These are phyloP conservation scores for Pistacia atlantica DNA, from an alignment of 345 rosid genomes.

Conservation along the genomic window DNA sequence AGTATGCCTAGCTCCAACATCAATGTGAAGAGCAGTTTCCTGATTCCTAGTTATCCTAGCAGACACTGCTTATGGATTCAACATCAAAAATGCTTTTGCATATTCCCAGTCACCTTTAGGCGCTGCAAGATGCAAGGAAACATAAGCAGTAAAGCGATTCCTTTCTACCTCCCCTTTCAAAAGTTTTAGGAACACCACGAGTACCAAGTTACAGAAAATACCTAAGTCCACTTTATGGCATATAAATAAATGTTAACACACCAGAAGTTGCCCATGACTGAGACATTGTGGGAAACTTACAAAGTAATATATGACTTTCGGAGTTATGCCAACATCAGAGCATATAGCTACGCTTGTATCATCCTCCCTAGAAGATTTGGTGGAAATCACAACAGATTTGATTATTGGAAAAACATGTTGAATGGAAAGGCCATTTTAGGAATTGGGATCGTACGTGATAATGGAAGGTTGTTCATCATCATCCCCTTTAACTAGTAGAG, in stretches of 20 bases:
- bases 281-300: neutral
- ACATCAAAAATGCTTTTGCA: slow-evolving; percentile 32
- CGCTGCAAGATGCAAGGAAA: slow-evolving; percentile 41
- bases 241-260: neutral
- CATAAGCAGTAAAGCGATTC: slow-evolving; percentile 14
- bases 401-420: slow-evolving; percentile 21
- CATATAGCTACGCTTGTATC: neutral
- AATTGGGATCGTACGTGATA: neutral
- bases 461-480: neutral
- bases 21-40: slow-evolving; percentile 51
- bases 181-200: neutral
- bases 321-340: slow-evolving; percentile 14
- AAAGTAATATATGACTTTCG: neutral
- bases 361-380: slow-evolving; percentile 16
- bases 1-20: slow-evolving; percentile 40
- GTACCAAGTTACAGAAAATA: neutral
- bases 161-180: neutral
- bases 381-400: slow-evolving; percentile 10
- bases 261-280: slow-evolving; percentile 1
- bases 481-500: neutral
- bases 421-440: slow-evolving; percentile 16
- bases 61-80: slow-evolving; percentile 27
- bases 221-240: neutral
- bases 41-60: slow-evolving; percentile 26
- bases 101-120: slow-evolving; percentile 45